These are phyloP conservation scores for Colletotrichum horii DNA, from an alignment of 2,329 filamentous ascomycete species.

Conservation along the genomic window DNA sequence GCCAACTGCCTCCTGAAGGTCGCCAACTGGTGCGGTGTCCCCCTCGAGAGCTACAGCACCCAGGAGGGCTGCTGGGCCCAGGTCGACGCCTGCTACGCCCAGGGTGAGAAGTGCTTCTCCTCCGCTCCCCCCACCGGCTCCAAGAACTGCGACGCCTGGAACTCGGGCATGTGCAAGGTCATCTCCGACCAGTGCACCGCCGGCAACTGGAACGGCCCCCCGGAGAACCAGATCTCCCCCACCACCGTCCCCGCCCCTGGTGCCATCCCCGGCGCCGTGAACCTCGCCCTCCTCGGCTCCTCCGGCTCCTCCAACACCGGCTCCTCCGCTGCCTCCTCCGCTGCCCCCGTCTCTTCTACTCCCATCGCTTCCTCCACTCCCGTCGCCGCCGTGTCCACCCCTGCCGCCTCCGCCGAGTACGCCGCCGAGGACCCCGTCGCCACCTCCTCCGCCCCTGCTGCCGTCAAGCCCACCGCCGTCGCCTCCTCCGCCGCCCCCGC, in stretches of 20 bases:
- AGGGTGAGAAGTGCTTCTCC: constrained; percentile 65
- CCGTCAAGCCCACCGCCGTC: background rate
- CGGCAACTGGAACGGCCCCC: constrained; percentile 52
- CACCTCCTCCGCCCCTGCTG: background rate
- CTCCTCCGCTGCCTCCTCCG: background rate
- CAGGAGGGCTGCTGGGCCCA: constrained; percentile 66
- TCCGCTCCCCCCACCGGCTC: constrained; percentile 63
- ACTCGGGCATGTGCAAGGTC: constrained; percentile 59
- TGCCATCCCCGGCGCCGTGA: constrained; percentile 35
- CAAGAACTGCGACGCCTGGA: constrained; percentile 66
- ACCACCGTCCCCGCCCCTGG: constrained; percentile 34
- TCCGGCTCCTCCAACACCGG: constrained; percentile 2
- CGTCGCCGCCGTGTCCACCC: background rate
- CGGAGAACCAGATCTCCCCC: constrained; percentile 42
- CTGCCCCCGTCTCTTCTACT: background rate
- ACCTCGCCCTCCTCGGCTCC: constrained; percentile 11
- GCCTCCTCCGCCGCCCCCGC: background rate
- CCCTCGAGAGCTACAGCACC: constrained; percentile 61
- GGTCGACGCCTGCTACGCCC: constrained; percentile 61
- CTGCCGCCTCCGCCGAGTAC: background rate
- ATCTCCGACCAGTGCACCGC: constrained; percentile 49
- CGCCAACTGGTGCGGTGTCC: constrained; percentile 74
- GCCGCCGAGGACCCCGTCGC: background rate
- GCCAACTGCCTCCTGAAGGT: constrained; percentile 66
- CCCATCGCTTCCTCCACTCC: background rate